Evolutionary conservation across 2,329 filamentous ascomycete genomes (phyloP).

Genomic region (Lomentospora prolificans): DNA sequence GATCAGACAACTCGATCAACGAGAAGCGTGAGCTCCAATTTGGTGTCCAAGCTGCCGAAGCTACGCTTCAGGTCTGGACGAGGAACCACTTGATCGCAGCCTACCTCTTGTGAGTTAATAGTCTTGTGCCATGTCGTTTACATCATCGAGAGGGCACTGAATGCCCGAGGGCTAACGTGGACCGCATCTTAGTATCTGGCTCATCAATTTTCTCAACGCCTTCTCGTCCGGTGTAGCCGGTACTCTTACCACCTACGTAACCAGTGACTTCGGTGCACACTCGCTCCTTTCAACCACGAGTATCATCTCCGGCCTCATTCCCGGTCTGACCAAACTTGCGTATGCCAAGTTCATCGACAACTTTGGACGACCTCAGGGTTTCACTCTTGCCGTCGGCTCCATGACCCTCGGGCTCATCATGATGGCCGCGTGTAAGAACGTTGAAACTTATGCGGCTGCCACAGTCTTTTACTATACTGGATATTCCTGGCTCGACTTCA

Average conservation of each 20-base stretch:
- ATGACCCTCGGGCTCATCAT: constrained; percentile 47
- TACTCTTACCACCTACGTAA: constrained; percentile 36
- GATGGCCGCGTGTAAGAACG: constrained; percentile 53
- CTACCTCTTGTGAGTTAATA: constrained; percentile 19
- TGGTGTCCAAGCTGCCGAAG: constrained; percentile 30
- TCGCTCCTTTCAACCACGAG: constrained; percentile 42
- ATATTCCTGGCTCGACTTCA: constrained; percentile 27
- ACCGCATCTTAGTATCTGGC: constrained; percentile 24
- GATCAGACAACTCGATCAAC: constrained; percentile 2
- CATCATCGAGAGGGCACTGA: not conserved
- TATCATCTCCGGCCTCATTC: constrained; percentile 44
- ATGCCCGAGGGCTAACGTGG: not conserved
- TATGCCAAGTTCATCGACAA: constrained; percentile 59
- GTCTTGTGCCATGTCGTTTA: not conserved
- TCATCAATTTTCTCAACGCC: constrained; percentile 34
- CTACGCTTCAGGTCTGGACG: constrained; percentile 28
- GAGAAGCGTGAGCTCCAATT: constrained; percentile 14
- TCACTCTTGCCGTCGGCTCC: constrained; percentile 41
- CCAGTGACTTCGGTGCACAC: constrained; percentile 40
- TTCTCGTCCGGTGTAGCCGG: constrained; percentile 26
- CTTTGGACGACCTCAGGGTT: constrained; percentile 56
- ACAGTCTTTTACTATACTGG: constrained; percentile 60
- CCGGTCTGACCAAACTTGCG: constrained; percentile 53
- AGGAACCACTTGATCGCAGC: constrained; percentile 25
- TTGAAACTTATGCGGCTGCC: constrained; percentile 52